A percentile compares a stretch with the other conserved stretches of the same genome.
phyloP scores from a whole-genome alignment of 257 asterid genomes.

The Leonotis leonurus region DNA sequence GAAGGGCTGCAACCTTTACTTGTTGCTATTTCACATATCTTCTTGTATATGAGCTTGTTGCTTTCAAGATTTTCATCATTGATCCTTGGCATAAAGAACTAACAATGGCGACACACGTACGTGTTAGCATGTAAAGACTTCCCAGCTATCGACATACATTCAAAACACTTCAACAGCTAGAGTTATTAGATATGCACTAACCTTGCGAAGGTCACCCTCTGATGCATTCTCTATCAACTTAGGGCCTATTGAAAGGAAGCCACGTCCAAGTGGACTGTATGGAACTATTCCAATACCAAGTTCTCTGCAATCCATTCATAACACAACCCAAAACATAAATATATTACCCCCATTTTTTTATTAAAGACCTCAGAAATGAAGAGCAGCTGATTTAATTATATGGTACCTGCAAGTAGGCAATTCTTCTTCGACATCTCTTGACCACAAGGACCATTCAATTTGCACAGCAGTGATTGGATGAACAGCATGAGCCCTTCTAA shows the following conservation, averaged over 20 bases:
- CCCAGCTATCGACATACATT: too few relatives aligned
- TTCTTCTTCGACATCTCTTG: slow-evolving; percentile 54
- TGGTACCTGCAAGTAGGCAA: slow-evolving; percentile 63
- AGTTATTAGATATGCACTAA: neutral
- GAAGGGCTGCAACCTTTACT: slow-evolving; percentile 39
- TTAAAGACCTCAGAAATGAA: neutral
- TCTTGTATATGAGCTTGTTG: slow-evolving; percentile 27
- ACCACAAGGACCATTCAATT: slow-evolving; percentile 57
- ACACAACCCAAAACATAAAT: neutral
- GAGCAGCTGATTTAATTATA: neutral
- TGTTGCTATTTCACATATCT: slow-evolving; percentile 26
- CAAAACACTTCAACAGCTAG: too few relatives aligned
- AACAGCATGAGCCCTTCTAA: slow-evolving; percentile 71
- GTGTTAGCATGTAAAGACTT: neutral
- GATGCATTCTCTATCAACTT: slow-evolving; percentile 1
- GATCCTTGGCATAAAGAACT: slow-evolving; percentile 27
- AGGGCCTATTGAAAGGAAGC: slow-evolving; percentile 30
- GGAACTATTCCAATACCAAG: slow-evolving; percentile 38
- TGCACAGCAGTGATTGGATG: slow-evolving; percentile 70
- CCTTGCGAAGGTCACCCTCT: slow-evolving; percentile 27
- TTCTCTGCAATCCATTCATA: slow-evolving; percentile 24
- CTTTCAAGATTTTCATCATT: slow-evolving; percentile 29
- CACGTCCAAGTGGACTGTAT: slow-evolving; percentile 34
- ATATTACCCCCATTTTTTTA: too few relatives aligned
- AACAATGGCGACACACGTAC: neutral